Percentiles rank a stretch among this genome's conserved stretches.
phyloP scores from a whole-genome alignment of 495 filamentous ascomycete species.

The Aspergillus incahuasiensis region DNA sequence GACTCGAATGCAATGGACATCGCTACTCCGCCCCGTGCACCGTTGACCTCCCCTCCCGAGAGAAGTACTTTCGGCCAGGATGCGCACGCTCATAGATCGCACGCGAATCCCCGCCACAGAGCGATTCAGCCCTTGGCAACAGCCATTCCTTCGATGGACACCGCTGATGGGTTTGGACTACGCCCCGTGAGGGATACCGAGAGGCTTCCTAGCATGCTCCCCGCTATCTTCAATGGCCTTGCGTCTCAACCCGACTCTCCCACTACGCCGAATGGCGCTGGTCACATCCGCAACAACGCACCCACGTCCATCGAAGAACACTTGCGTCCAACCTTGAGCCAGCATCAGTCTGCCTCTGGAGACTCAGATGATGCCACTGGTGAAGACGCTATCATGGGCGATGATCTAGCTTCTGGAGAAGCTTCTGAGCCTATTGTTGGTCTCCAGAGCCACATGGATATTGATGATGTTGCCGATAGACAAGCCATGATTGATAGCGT shows the following conservation, averaged over 20 bases:
- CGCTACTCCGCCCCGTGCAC: slow-evolving; percentile 62
- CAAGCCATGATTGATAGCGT: slow-evolving; percentile 74
- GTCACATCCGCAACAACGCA: slow-evolving; percentile 44
- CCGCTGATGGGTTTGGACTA: slow-evolving; percentile 66
- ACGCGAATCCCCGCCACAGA: slow-evolving; percentile 44
- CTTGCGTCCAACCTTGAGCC: slow-evolving; percentile 74
- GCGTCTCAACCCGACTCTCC: slow-evolving; percentile 90
- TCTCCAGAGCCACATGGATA: slow-evolving; percentile 72
- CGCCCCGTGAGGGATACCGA: slow-evolving; percentile 83
- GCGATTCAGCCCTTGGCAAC: slow-evolving; percentile 63
- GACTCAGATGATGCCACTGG: slow-evolving; percentile 82
- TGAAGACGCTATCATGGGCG: slow-evolving; percentile 64
- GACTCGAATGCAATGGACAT: slow-evolving; percentile 54
- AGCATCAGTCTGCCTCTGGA: slow-evolving; percentile 81
- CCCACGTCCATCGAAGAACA: slow-evolving; percentile 37
- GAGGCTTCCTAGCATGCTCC: slow-evolving; percentile 79
- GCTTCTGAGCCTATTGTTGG: slow-evolving; percentile 69
- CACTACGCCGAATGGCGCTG: slow-evolving; percentile 77
- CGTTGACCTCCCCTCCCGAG: slow-evolving; percentile 71
- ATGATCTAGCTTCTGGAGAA: slow-evolving; percentile 58
- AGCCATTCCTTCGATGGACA: slow-evolving; percentile 68
- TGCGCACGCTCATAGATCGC: slow-evolving; percentile 39
- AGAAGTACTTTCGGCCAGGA: slow-evolving; percentile 61
- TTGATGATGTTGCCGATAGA: slow-evolving; percentile 70
- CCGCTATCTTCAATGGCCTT: slow-evolving; percentile 63